Conservation (phyloP, 2,329 filamentous ascomycete species). For the Sporothrix variecibatus region DNA sequence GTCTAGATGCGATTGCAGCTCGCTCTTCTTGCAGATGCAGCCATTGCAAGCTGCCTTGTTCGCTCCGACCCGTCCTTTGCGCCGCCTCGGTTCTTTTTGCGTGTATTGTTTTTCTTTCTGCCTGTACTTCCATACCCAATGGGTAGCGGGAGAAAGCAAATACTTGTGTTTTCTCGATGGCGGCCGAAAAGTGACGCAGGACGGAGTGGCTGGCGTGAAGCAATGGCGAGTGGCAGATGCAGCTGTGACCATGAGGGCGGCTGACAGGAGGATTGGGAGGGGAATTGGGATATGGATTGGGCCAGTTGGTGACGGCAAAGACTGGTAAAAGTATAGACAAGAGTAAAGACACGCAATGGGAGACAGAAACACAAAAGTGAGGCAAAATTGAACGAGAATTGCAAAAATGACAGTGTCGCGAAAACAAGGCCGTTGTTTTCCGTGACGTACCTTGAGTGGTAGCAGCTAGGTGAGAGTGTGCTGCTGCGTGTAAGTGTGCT, state of each 20-base stretch:
- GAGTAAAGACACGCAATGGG: neutral
- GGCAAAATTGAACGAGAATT: neutral
- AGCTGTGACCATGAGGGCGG: neutral
- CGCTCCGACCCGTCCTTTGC: constrained; percentile 10
- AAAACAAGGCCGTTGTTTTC: neutral
- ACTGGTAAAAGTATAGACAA: neutral
- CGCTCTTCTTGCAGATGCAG: neutral
- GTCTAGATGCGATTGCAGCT: neutral
- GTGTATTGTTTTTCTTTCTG: neutral
- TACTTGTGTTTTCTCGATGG: constrained; percentile 3
- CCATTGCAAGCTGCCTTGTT: constrained; percentile 8
- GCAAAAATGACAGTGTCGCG: neutral
- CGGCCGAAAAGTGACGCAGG: neutral
- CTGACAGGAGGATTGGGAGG: neutral
- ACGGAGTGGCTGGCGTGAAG: neutral
- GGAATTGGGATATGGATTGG: neutral
- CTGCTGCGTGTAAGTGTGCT: neutral
- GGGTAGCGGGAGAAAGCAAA: neutral
- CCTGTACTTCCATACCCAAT: neutral
- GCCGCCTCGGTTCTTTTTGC: neutral
- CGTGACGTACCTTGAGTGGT: constrained; percentile 11
- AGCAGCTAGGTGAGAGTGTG: neutral
- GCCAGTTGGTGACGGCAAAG: neutral
- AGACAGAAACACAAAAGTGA: neutral
- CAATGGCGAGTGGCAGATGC: constrained; percentile 18